Evolutionary conservation across 805 yeast genomes (phyloP).

Genomic region (Yarrowia sp.): DNA sequence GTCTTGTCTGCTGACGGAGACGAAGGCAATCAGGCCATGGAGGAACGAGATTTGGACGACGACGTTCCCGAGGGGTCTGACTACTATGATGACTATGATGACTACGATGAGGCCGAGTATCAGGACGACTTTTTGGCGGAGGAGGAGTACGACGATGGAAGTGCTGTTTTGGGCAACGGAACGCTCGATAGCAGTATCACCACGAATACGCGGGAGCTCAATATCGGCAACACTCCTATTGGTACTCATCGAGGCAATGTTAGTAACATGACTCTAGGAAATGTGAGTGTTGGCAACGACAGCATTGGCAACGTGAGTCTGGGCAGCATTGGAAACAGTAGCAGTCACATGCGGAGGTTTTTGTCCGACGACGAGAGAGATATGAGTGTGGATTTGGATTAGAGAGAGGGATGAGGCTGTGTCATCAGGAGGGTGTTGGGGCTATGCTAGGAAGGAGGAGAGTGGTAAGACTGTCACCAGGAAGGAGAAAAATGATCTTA

Average conservation of each 20-base stretch:
- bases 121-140: constrained; percentile 21
- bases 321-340: constrained; percentile 15
- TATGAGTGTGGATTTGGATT: constrained; percentile 13
- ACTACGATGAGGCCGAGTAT: constrained; percentile 14
- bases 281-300: constrained; percentile 15
- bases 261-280: constrained; percentile 16
- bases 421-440: too few species aligned
- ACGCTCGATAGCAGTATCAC: constrained; percentile 2
- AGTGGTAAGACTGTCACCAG: too few species aligned
- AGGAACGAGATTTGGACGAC: constrained; percentile 30
- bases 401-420: background rate
- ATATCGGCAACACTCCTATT: constrained; percentile 3
- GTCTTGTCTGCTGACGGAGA: background rate
- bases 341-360: constrained; percentile 1
- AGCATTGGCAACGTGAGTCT: constrained; percentile 14
- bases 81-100: constrained; percentile 16
- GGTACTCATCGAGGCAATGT: background rate
- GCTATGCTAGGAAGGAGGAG: too few species aligned
- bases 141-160: constrained; percentile 15
- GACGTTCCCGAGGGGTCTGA: constrained; percentile 31
- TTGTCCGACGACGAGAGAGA: constrained; percentile 5
- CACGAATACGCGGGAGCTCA: background rate
- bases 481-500: too few species aligned
- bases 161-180: background rate
- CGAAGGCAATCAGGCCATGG: background rate